A percentile compares a stretch with the other conserved stretches of the same genome.
Conservation (phyloP, 805 yeast species). For the Barnettozyma siamensis region DNA sequence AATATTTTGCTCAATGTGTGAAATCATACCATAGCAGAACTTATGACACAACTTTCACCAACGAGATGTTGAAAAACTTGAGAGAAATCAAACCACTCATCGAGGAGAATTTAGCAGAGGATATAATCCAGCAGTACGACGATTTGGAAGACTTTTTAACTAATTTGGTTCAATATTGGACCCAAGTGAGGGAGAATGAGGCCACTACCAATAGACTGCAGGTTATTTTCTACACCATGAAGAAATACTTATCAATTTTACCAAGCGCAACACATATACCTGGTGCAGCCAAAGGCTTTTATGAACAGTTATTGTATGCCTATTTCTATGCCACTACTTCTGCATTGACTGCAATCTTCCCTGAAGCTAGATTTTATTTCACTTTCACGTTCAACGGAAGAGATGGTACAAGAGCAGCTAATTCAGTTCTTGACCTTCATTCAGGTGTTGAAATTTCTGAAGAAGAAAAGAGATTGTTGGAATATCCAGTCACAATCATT, state of each 20-base stretch:
- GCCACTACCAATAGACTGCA: conserved; percentile 19
- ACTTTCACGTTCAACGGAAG: conserved; percentile 31
- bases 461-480: conserved; percentile 14
- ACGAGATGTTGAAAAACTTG: conserved; percentile 25
- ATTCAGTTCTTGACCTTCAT: conserved; percentile 9
- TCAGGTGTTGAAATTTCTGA: conserved; percentile 6
- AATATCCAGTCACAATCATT: conserved; percentile 26
- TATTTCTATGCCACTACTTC: conserved; percentile 31
- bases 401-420: conserved; percentile 26
- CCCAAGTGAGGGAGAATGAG: conserved; percentile 4
- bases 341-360: conserved; percentile 30
- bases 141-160: conserved; percentile 14
- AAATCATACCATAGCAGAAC: conserved; percentile 29
- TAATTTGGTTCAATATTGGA: conserved; percentile 15
- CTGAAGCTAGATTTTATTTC: conserved; percentile 32
- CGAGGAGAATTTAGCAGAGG: conserved; percentile 10
- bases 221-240: conserved; percentile 22
- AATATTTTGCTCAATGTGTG: conserved; percentile 27
- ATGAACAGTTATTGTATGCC: conserved; percentile 23
- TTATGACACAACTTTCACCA: conserved; percentile 25
- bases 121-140: conserved; percentile 13
- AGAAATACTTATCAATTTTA: conserved; percentile 18
- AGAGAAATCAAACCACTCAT: conserved; percentile 14
- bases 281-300: conserved; percentile 6
- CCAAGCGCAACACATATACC: conserved; percentile 17